These are phyloP conservation scores for Boletus tomentosulus DNA, from an alignment of 768 basidiomycete genomes.

Conservation along the genomic window DNA sequence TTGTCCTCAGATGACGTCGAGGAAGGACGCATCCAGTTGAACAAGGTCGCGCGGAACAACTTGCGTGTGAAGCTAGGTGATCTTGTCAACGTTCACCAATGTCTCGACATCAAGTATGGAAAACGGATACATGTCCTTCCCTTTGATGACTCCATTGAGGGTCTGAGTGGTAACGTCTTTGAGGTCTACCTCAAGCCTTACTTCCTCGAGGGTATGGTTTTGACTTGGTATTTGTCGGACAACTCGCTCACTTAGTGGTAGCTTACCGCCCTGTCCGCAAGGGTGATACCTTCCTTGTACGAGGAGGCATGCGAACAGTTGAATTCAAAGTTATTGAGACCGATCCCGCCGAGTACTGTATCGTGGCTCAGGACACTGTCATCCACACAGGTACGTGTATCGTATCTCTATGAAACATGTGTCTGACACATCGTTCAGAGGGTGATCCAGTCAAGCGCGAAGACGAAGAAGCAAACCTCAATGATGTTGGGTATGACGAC, in stretches of 20 bases:
- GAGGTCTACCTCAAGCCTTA: slow-evolving; percentile 99
- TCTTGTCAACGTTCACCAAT: slow-evolving; percentile 92
- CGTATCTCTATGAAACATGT: background rate
- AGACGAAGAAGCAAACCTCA: slow-evolving; percentile 95
- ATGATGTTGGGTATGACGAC: slow-evolving; percentile 98
- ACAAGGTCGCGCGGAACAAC: slow-evolving; percentile 99
- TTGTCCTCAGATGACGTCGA: slow-evolving; percentile 94
- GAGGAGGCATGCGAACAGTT: slow-evolving; percentile 96
- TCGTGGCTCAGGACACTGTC: slow-evolving; percentile 98
- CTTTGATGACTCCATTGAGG: slow-evolving; percentile 98
- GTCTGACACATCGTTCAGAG: slow-evolving; percentile 46
- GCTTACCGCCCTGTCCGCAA: slow-evolving; percentile 95
- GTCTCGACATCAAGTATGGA: slow-evolving; percentile 97
- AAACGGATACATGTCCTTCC: slow-evolving; percentile 96
- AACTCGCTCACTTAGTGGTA: slow-evolving; percentile 22
- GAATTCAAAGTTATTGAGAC: slow-evolving; percentile 99
- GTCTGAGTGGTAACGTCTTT: slow-evolving; percentile 96
- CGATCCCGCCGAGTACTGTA: slow-evolving; percentile 97
- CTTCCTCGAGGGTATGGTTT: slow-evolving; percentile 82
- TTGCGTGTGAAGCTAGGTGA: slow-evolving; percentile 96
- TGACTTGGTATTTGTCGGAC: background rate
- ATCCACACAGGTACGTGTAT: slow-evolving; percentile 70
- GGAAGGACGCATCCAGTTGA: slow-evolving; percentile 96
- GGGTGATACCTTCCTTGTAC: slow-evolving; percentile 98
- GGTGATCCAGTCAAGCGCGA: slow-evolving; percentile 99